Conservation (phyloP, 192 early-diverging fungal species). For the Umbelopsis ramanniana region DNA sequence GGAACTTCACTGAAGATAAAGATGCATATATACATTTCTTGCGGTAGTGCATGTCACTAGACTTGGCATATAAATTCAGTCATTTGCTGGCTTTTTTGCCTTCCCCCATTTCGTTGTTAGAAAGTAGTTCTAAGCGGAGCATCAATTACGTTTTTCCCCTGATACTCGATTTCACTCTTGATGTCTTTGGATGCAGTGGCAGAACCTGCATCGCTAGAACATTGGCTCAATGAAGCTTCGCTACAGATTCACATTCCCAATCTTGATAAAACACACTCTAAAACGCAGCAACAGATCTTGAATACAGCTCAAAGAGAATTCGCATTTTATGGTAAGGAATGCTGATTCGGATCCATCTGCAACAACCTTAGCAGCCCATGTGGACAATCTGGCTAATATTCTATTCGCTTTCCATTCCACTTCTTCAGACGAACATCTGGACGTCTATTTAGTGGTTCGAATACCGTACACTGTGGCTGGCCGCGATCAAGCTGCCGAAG, state of each 20-base stretch:
- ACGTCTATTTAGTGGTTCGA: slow-evolving; percentile 26
- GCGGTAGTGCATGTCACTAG: background rate
- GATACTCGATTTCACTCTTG: background rate
- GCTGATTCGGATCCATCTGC: background rate
- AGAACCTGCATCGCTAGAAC: slow-evolving; percentile 8
- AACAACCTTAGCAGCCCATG: background rate
- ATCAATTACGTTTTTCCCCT: background rate
- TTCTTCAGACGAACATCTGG: slow-evolving; percentile 37
- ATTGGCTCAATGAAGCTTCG: slow-evolving; percentile 8
- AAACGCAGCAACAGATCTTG: background rate
- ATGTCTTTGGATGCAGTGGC: background rate
- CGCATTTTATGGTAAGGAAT: slow-evolving; percentile 39
- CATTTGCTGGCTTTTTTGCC: no score
- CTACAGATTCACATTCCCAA: slow-evolving; percentile 12
- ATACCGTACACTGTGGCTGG: slow-evolving; percentile 30
- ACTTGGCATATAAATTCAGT: background rate
- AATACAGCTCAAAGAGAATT: slow-evolving; percentile 27
- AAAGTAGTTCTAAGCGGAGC: background rate
- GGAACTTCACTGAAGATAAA: background rate
- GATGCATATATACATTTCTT: background rate
- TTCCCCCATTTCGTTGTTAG: no score
- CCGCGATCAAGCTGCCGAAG: slow-evolving; percentile 33
- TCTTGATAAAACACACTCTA: background rate
- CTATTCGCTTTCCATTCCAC: background rate
- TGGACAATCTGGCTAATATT: background rate